Conservation (phyloP, 1,139 yeast species). For the Debaryomyces nepalensis region DNA sequence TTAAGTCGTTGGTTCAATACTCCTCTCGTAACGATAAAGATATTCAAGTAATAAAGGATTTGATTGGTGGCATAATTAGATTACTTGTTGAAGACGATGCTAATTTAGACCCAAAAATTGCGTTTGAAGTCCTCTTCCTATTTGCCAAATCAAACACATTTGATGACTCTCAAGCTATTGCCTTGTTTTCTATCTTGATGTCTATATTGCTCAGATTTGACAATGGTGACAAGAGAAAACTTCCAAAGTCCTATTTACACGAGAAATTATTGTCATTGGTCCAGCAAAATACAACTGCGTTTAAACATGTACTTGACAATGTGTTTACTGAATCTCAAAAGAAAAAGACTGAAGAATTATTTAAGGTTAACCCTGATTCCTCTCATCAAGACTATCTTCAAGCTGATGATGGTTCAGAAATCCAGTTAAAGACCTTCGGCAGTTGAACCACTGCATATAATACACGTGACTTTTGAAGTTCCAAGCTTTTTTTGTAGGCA, state of each 20-base stretch:
- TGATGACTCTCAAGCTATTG: slow-evolving; percentile 30
- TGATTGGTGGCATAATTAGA: slow-evolving; percentile 37
- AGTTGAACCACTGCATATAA: neutral
- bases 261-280: slow-evolving; percentile 58
- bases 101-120: slow-evolving; percentile 41
- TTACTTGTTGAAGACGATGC: slow-evolving; percentile 23
- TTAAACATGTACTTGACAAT: slow-evolving; percentile 54
- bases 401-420: slow-evolving; percentile 28
- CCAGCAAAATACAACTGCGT: slow-evolving; percentile 50
- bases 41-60: slow-evolving; percentile 32
- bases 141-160: slow-evolving; percentile 42
- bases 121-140: slow-evolving; percentile 58
- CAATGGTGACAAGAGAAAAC: slow-evolving; percentile 23
- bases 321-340: slow-evolving; percentile 44
- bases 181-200: slow-evolving; percentile 48
- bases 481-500: neutral
- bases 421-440: slow-evolving; percentile 44
- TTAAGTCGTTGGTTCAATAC: slow-evolving; percentile 57
- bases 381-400: slow-evolving; percentile 8
- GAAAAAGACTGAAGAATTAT: slow-evolving; percentile 44
- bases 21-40: slow-evolving; percentile 30
- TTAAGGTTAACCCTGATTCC: slow-evolving; percentile 25
- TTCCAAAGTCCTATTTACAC: slow-evolving; percentile 45
- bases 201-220: slow-evolving; percentile 53
- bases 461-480: slow-evolving; percentile 4